A percentile compares a stretch with the other conserved stretches of the same genome.
phyloP scores from a whole-genome alignment of 805 yeast genomes.

The Zygoascus tannicola region DNA sequence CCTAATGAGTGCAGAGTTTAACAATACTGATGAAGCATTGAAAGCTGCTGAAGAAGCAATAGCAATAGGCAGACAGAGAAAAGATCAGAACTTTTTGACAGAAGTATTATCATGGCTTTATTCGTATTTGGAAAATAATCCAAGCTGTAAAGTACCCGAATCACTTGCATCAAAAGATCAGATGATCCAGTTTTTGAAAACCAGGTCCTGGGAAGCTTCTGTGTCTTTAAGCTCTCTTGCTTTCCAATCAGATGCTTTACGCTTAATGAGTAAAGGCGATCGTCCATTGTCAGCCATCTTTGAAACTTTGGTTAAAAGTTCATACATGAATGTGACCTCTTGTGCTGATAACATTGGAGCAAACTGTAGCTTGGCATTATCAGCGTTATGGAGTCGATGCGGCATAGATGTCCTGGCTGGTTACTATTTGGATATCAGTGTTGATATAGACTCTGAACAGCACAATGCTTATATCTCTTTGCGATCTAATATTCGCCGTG shows the following conservation, averaged over 20 bases:
- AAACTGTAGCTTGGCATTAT: constrained; percentile 4
- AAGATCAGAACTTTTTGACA: constrained; percentile 63
- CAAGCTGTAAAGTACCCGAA: constrained; percentile 37
- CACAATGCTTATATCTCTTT: constrained; percentile 4
- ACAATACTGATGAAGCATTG: constrained; percentile 58
- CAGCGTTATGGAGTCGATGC: constrained; percentile 16
- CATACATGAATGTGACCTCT: constrained; percentile 11
- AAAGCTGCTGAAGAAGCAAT: constrained; percentile 81
- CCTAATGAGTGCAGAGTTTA: constrained; percentile 58
- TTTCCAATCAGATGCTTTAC: constrained; percentile 12
- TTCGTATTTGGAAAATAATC: constrained; percentile 59
- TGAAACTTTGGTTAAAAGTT: constrained; percentile 23
- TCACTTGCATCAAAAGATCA: constrained; percentile 55
- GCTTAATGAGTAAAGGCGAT: constrained; percentile 10
- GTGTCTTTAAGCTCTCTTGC: constrained; percentile 10
- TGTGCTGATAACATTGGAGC: constrained; percentile 6
- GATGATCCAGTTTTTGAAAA: constrained; percentile 50
- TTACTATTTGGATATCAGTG: constrained; percentile 10
- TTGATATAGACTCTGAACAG: not conserved
- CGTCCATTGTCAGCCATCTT: constrained; percentile 31
- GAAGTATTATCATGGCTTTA: constrained; percentile 49
- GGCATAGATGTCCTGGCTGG: constrained; percentile 12
- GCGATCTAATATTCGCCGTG: constrained; percentile 5
- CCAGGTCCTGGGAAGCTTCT: constrained; percentile 40
- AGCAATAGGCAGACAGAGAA: constrained; percentile 76